Base-by-base conservation (phyloP, 805 yeast genomes). In the Candida multigemmis region DNA sequence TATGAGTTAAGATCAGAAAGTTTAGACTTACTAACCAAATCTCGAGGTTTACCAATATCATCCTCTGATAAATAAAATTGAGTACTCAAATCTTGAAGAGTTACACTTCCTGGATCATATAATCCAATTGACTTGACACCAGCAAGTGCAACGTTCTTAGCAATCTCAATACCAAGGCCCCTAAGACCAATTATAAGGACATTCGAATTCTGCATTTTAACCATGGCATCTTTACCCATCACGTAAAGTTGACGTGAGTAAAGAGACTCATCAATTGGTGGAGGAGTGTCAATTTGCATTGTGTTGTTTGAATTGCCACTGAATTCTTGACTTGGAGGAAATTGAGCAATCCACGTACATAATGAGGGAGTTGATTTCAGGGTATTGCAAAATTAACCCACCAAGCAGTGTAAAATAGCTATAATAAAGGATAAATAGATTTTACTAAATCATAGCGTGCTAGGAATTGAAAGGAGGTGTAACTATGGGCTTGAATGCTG, bases 231-330 rank as follows among this genome's bases (percentile, higher is more conserved):
- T 45, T 84, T 86, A 36, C 99, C 99, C 38, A 91, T 60, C 27
- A 91, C 99, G 45, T 89, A 85, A 55, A 91, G 72, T 61, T 91
- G 98, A 54, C 98, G 84, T 21, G 97, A 87, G 68, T 91, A 91
- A 41, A 91, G 70, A 32, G 93, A 69, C 65, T 91, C 98, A 52
- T 91, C 98, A 45, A 91, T 89, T 34, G 74, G 33, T 14, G 54
- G 44, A 26, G 67, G 68, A 19, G 57, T 41, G 38, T 62, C 68
- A 23, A 62, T 49, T 42, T 60, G 66, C 68, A 62, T 62, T 12
- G n/a, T n/a, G n/a, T n/a, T n/a, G n/a, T n/a, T n/a, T n/a, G n/a
- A n/a, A n/a, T n/a, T n/a, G n/a, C n/a, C n/a, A n/a, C n/a, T n/a
- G n/a, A n/a, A n/a, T n/a, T n/a, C n/a, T n/a, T n/a, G n/a, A n/a